Conservation (phyloP, 83 land plant species). For the Diphasiastrum complanatum region DNA sequence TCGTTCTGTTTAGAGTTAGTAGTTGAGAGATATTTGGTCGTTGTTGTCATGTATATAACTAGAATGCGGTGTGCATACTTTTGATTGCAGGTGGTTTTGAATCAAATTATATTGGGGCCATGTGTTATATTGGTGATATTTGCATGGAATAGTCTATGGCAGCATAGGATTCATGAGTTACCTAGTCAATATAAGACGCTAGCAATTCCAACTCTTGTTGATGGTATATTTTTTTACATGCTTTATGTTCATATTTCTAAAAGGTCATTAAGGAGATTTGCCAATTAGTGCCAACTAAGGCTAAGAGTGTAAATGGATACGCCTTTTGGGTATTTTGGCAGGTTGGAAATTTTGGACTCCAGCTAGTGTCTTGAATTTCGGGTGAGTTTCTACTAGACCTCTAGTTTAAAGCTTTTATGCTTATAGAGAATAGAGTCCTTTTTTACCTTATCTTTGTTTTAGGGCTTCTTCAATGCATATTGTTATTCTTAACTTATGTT, state of each 20-base stretch:
- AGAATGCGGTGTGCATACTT: conserved; percentile 1
- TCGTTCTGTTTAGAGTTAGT: too few relatives aligned
- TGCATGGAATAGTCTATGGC: conserved; percentile 95
- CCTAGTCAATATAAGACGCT: conserved; percentile 65
- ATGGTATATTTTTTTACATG: conserved; percentile 37
- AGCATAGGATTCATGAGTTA: conserved; percentile 57
- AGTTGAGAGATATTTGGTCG: neutral
- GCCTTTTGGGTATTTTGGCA: conserved; percentile 21
- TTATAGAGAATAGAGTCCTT: too few relatives aligned
- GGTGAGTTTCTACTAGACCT: conserved; percentile 45
- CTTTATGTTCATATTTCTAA: neutral
- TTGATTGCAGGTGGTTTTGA: conserved; percentile 54
- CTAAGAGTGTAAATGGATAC: too few relatives aligned
- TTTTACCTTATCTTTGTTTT: too few relatives aligned
- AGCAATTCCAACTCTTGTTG: conserved; percentile 67
- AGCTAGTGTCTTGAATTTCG: conserved; percentile 65
- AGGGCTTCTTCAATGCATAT: too few relatives aligned
- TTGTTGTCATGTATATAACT: neutral
- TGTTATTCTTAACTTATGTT: too few relatives aligned
- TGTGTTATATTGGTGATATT: conserved; percentile 74
- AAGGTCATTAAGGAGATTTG: neutral
- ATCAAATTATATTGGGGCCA: conserved; percentile 84
- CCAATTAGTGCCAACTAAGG: too few relatives aligned
- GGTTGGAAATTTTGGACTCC: conserved; percentile 96
- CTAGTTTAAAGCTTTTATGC: too few relatives aligned